Percentiles rank a stretch among this genome's conserved stretches.
Evolutionary conservation across 2,329 filamentous ascomycete genomes (phyloP).

Genomic region (Aspergillus chevalieri): DNA sequence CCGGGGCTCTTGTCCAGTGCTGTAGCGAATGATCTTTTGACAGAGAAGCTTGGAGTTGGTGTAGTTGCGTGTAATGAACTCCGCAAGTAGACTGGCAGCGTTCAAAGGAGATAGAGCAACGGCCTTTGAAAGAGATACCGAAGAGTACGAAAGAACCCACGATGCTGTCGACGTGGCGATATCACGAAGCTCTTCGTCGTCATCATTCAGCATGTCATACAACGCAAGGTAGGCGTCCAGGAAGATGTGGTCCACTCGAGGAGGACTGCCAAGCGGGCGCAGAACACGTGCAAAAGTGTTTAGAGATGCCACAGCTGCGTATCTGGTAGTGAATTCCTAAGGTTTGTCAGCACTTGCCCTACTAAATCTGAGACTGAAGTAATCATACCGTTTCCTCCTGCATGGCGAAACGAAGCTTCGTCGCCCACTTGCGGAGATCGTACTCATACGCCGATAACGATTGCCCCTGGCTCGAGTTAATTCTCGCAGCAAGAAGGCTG

Average conservation of each 20-base stretch:
- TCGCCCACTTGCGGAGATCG: slow-evolving; percentile 26
- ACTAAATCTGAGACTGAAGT: not conserved
- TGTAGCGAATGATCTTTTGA: slow-evolving; percentile 31
- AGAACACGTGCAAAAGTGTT: slow-evolving; percentile 40
- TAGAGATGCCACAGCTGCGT: slow-evolving; percentile 32
- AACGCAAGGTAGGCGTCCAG: slow-evolving; percentile 58
- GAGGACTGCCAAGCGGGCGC: slow-evolving; percentile 13
- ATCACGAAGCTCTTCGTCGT: slow-evolving; percentile 81
- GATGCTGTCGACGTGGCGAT: slow-evolving; percentile 46
- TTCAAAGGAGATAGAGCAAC: slow-evolving; percentile 44
- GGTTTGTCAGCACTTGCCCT: slow-evolving; percentile 3
- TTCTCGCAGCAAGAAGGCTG: slow-evolving; percentile 28
- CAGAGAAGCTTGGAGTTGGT: slow-evolving; percentile 26
- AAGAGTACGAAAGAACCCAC: slow-evolving; percentile 29
- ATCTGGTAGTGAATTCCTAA: slow-evolving; percentile 36
- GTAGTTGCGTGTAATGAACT: slow-evolving; percentile 32
- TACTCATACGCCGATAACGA: slow-evolving; percentile 10
- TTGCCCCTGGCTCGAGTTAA: slow-evolving; percentile 8
- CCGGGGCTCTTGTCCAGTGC: slow-evolving; percentile 28
- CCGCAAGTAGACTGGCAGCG: slow-evolving; percentile 37
- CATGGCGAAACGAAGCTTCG: slow-evolving; percentile 33
- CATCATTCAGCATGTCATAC: slow-evolving; percentile 76
- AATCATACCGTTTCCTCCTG: slow-evolving; percentile 37
- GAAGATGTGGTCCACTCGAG: slow-evolving; percentile 27
- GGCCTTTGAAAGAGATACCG: slow-evolving; percentile 20